Base-by-base conservation (phyloP, 495 filamentous ascomycete species). In the Aspergillus carlsbadensis region DNA sequence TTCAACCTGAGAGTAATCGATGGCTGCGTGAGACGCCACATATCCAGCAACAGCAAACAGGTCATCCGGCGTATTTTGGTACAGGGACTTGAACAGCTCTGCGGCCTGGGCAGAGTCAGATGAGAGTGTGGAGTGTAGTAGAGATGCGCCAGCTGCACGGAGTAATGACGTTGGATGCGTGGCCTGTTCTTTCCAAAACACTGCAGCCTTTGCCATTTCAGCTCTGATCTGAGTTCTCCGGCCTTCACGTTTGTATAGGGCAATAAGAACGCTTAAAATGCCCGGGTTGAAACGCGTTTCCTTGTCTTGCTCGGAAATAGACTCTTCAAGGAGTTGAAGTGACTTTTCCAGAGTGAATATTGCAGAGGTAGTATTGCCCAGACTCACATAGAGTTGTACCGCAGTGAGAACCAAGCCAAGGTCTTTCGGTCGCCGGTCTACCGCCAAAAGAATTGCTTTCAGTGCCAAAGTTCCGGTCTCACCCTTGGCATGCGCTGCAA, bases 231-330 rank as follows among this genome's bases (percentile, higher is more conserved):
- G 85, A 20, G 81, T 66, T 54, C 85, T 89, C n/a, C 92, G 90
- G 51, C 87, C 86, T 70, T 95, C 88, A 2, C 77, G 74, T 56
- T 83, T 82, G 71, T 96, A 96, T 1, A 99, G 76, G 3, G 89
- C 86, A 13, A 96, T 85, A 5, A 91, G 78, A 2, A 91, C 77
- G n/a, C 88, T 89, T 14, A 96, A 80, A 0, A 99, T 76, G 22
- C 95, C 95, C 0, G 95, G 94, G 31, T 90, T 85, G 67, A 85
- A 95, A 26, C 91, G 88, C 29, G 87, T 84, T 29, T 85, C 80
- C 47, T 83, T 77, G 57, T 91, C 83, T 24, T 79, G 67, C 49
- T 84, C 68, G 11, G 85, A 81, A 8, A 77, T 78, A 10, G 84
- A 84, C 33, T 81, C 71, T 59, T 93, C 89, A n/a, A 96, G 79